These are phyloP conservation scores for Neurospora tetraspora DNA, from an alignment of 495 filamentous ascomycete genomes.

Conservation along the genomic window DNA sequence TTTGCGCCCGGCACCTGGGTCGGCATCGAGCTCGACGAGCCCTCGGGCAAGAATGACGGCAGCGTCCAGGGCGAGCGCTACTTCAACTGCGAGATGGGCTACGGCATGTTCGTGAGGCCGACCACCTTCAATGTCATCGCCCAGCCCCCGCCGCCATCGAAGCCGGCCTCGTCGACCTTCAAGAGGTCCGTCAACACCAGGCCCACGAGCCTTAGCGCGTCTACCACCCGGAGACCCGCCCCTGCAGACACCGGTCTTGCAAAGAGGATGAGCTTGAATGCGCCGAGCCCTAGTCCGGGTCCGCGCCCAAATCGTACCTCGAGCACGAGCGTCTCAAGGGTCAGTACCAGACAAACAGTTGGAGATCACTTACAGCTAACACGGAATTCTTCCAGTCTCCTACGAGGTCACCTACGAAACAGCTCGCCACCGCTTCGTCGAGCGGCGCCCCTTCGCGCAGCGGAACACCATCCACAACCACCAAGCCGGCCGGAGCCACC, in stretches of 20 bases:
- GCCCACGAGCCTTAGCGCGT: conserved; percentile 26
- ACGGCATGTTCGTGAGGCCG: conserved; percentile 84
- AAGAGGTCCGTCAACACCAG: conserved; percentile 25
- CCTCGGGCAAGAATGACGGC: conserved; percentile 91
- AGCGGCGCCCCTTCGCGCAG: conserved; percentile 52
- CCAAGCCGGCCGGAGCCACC: conserved; percentile 29
- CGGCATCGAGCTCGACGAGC: conserved; percentile 76
- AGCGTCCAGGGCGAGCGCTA: conserved; percentile 81
- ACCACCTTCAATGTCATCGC: conserved; percentile 50
- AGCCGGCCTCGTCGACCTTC: conserved; percentile 15
- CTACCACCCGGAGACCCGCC: conserved; percentile 18
- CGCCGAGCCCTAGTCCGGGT: conserved; percentile 52
- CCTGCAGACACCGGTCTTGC: conserved; percentile 39
- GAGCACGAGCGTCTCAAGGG: conserved; percentile 47
- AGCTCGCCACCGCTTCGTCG: conserved; percentile 45
- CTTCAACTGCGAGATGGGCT: conserved; percentile 69
- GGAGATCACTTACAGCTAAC: not conserved
- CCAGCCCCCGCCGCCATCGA: conserved; percentile 34
- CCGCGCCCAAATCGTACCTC: conserved; percentile 36
- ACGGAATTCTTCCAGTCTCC: conserved; percentile 45
- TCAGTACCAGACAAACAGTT: conserved; percentile 24
- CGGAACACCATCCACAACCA: conserved; percentile 44
- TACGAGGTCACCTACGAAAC: conserved; percentile 72
- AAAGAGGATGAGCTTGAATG: conserved; percentile 59
- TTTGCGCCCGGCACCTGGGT: conserved; percentile 83